Conservation (phyloP, 2,329 filamentous ascomycete species). For the Gaeumannomyces tritici region DNA sequence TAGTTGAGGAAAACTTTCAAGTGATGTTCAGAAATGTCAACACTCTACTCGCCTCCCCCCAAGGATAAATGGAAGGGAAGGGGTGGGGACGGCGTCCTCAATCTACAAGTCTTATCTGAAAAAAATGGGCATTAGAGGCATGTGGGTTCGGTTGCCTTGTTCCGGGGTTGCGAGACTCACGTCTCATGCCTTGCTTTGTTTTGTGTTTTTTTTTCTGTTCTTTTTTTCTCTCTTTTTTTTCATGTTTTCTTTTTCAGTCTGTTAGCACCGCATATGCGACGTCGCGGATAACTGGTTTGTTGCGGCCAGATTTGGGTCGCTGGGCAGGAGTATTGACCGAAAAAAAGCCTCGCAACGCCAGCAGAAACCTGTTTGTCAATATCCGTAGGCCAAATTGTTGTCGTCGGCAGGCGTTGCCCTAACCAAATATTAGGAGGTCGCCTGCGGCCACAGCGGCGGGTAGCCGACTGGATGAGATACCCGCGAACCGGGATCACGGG, state of each 20-base stretch:
- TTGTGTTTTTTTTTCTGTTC: not conserved
- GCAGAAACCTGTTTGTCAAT: not conserved
- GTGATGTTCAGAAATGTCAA: not conserved
- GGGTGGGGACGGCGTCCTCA: not conserved
- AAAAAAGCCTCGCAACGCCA: not conserved
- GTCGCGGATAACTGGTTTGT: not conserved
- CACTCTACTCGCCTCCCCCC: not conserved
- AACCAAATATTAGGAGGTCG: not conserved
- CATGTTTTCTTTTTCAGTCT: not conserved
- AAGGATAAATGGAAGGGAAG: not conserved
- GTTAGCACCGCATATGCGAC: not conserved
- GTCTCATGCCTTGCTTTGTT: not conserved
- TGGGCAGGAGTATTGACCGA: not conserved
- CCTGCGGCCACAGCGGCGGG: not conserved
- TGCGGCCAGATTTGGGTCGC: not conserved
- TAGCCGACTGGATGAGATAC: not conserved
- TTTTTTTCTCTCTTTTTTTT: not conserved
- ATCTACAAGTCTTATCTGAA: not conserved
- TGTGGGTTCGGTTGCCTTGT: not conserved
- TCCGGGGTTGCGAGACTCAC: not conserved
- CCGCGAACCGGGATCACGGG: not conserved
- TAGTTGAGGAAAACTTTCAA: not conserved
- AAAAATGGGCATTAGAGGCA: not conserved
- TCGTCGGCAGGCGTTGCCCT: not conserved
- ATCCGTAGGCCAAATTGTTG: not conserved